Conservation (phyloP, 2,329 filamentous ascomycete genomes). For the Tolypocladium tundrense region DNA sequence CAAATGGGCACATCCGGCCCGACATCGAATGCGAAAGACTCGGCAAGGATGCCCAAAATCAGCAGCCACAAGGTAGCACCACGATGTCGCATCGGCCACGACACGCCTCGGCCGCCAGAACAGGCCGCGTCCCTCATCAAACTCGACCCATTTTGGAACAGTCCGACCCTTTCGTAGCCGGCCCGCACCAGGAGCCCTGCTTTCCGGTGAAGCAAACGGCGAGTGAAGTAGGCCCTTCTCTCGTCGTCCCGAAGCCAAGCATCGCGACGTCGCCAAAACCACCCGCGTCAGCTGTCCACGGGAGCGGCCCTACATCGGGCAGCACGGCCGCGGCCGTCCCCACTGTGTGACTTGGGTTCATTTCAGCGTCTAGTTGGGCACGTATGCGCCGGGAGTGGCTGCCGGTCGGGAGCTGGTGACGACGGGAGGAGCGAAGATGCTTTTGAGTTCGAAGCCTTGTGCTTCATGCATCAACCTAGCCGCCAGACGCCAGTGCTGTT, state of each 20-base stretch:
- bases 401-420: background rate
- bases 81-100: background rate
- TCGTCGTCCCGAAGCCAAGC: background rate
- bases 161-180: background rate
- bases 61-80: background rate
- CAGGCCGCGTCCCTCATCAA: background rate
- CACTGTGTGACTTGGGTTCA: background rate
- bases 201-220: background rate
- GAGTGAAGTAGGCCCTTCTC: background rate
- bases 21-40: background rate
- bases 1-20: background rate
- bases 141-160: background rate
- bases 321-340: background rate
- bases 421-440: too few species aligned
- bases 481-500: too few species aligned
- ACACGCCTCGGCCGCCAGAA: background rate
- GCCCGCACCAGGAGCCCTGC: background rate
- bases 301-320: background rate
- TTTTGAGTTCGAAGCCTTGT: too few species aligned
- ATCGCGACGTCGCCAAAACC: background rate
- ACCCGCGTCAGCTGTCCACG: background rate
- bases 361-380: background rate
- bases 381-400: background rate
- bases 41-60: background rate
- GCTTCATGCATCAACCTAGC: too few species aligned